A percentile compares a stretch with the other conserved stretches of the same genome.
These are phyloP conservation scores for Euryodendron excelsum DNA, from an alignment of 148 eudicot species.

Conservation along the genomic window DNA sequence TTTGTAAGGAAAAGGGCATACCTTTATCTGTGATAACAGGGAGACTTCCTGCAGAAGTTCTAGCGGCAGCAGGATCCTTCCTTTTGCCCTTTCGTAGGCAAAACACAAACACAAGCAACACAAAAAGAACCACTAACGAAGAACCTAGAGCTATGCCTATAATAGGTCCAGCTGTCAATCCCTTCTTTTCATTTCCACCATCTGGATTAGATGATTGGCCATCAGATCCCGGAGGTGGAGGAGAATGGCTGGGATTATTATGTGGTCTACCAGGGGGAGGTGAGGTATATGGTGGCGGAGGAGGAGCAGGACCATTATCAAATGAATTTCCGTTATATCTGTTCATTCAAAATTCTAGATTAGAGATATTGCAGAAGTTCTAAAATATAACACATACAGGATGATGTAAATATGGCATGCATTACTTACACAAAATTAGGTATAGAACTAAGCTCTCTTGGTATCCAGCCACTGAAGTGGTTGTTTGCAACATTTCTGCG, in stretches of 20 bases:
- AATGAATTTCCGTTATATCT: constrained; percentile 84
- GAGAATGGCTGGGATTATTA: constrained; percentile 44
- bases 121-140: constrained; percentile 44
- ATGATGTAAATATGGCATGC: neutral
- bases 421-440: constrained; percentile 69
- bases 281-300: constrained; percentile 80
- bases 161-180: constrained; percentile 57
- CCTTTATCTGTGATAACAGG: constrained; percentile 62
- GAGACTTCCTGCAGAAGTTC: constrained; percentile 52
- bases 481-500: constrained; percentile 92
- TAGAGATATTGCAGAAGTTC: neutral
- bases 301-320: constrained; percentile 93
- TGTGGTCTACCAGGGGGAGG: constrained; percentile 76
- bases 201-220: constrained; percentile 36
- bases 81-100: constrained; percentile 56
- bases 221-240: constrained; percentile 42
- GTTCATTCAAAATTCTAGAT: constrained; percentile 14
- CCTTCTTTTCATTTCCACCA: constrained; percentile 36
- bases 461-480: constrained; percentile 86
- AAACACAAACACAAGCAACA: constrained; percentile 51
- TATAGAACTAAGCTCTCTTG: constrained; percentile 67
- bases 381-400: neutral
- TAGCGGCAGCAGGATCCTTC: constrained; percentile 41
- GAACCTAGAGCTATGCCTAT: constrained; percentile 69
- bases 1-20: constrained; percentile 7